Evolutionary conservation across 1,284 basidiomycete species (phyloP).

Genomic region (Cutaneotrichosporon cavernicola): DNA sequence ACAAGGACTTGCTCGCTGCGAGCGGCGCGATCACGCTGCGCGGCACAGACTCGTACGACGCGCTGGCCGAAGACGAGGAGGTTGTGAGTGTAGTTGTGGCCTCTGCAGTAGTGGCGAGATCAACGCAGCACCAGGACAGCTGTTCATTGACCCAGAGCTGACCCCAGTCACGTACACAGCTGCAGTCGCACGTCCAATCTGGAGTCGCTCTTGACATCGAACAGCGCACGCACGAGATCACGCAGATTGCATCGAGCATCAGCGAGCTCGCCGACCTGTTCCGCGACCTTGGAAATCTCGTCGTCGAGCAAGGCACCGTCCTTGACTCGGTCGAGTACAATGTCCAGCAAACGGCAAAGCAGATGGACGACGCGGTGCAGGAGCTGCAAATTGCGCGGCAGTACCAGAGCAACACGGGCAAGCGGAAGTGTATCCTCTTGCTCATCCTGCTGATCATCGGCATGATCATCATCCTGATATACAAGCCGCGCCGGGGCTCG

Average conservation of each 20-base stretch:
- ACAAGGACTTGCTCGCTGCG: slow-evolving; percentile 82
- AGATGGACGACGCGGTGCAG: slow-evolving; percentile 77
- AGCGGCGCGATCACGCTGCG: slow-evolving; percentile 73
- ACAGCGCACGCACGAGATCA: slow-evolving; percentile 71
- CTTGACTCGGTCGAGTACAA: slow-evolving; percentile 97
- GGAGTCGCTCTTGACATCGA: slow-evolving; percentile 59
- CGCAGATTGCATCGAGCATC: slow-evolving; percentile 89
- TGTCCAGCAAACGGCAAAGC: slow-evolving; percentile 82
- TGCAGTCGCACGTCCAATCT: slow-evolving; percentile 53
- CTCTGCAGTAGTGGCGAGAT: slow-evolving; percentile 63
- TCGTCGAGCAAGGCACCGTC: slow-evolving; percentile 97
- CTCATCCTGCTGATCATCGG: slow-evolving; percentile 85
- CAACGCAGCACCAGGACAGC: slow-evolving; percentile 62
- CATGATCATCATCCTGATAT: slow-evolving; percentile 57
- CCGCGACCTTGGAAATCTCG: slow-evolving; percentile 85
- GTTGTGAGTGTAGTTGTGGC: slow-evolving; percentile 55
- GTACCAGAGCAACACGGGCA: slow-evolving; percentile 91
- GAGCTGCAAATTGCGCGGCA: slow-evolving; percentile 78
- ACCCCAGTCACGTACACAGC: slow-evolving; percentile 41
- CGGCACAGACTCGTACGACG: slow-evolving; percentile 73
- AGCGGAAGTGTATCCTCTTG: slow-evolving; percentile 88
- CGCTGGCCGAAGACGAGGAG: slow-evolving; percentile 79
- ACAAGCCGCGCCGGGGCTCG: slow-evolving; percentile 44
- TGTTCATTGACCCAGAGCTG: not conserved
- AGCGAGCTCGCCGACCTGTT: slow-evolving; percentile 89